Conservation (phyloP, 768 basidiomycete species). For the Mycena capillaripes region DNA sequence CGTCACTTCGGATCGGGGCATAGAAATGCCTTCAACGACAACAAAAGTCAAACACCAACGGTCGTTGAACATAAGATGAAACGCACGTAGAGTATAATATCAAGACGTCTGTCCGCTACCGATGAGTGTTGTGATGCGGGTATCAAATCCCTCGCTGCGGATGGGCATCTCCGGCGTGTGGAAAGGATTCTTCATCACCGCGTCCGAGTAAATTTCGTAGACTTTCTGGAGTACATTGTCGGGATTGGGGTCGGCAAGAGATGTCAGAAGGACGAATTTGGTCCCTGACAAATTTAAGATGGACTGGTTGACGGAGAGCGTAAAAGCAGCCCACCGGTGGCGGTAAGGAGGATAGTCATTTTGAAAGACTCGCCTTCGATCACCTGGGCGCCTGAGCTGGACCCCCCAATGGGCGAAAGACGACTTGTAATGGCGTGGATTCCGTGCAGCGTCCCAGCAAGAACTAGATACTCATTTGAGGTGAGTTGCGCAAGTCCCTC, state of each 20-base stretch:
- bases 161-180: slow-evolving; percentile 99
- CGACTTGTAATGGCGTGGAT: slow-evolving; percentile 98
- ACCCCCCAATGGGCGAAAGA: slow-evolving; percentile 80
- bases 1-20: neutral
- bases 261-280: slow-evolving; percentile 94
- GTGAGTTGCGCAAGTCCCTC: slow-evolving; percentile 93
- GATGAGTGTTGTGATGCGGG: slow-evolving; percentile 72
- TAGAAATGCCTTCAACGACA: too few relatives aligned
- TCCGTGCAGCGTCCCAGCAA: slow-evolving; percentile 96
- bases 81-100: neutral
- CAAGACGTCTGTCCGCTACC: slow-evolving; percentile 49
- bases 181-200: slow-evolving; percentile 99
- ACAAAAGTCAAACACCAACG: neutral
- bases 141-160: slow-evolving; percentile 90
- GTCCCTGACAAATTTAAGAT: slow-evolving; percentile 70
- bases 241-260: slow-evolving; percentile 78
- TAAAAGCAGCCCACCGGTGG: slow-evolving; percentile 74
- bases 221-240: slow-evolving; percentile 83
- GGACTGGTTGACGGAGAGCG: neutral
- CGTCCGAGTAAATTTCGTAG: slow-evolving; percentile 94
- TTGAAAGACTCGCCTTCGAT: slow-evolving; percentile 98
- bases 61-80: neutral
- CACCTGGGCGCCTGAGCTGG: slow-evolving; percentile 91
- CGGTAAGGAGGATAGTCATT: slow-evolving; percentile 90
- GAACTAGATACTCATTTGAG: slow-evolving; percentile 94